These are phyloP conservation scores for Hemileccinum impolitum DNA, from an alignment of 768 basidiomycete species.

Conservation along the genomic window DNA sequence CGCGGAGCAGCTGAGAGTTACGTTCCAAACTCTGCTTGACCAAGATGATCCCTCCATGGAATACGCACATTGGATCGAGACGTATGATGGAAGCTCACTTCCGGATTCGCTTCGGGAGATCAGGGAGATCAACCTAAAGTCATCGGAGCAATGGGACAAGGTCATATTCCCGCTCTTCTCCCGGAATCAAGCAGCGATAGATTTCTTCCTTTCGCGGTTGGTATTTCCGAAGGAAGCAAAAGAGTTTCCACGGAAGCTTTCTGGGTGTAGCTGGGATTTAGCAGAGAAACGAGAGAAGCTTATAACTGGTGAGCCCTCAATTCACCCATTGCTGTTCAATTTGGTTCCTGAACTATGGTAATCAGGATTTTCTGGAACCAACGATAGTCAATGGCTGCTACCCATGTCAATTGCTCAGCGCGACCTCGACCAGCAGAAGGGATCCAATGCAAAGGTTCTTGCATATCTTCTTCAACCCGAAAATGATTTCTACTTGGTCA, in stretches of 20 bases:
- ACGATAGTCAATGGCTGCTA: no score
- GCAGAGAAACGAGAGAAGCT: no score
- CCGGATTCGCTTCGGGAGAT: background rate
- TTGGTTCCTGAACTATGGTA: background rate
- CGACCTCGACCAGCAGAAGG: slow-evolving; percentile 35
- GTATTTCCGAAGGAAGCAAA: slow-evolving; percentile 1
- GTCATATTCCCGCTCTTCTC: background rate
- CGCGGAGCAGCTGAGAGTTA: background rate
- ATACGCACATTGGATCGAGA: background rate
- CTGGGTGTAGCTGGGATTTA: background rate
- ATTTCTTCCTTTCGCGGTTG: slow-evolving; percentile 21
- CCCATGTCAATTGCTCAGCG: slow-evolving; percentile 9
- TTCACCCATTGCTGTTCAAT: no score
- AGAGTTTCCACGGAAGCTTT: background rate
- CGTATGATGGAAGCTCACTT: background rate
- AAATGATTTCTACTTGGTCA: slow-evolving; percentile 32
- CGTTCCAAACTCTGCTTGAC: background rate
- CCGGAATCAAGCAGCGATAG: background rate
- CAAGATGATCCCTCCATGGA: background rate
- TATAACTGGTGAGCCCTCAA: background rate
- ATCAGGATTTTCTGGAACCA: no score
- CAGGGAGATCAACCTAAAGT: background rate
- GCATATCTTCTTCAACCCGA: slow-evolving; percentile 23
- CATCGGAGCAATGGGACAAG: slow-evolving; percentile 1
- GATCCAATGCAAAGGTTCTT: slow-evolving; percentile 42